Conservation (phyloP, 331 rosid genomes). For the Cydonia oblonga region DNA sequence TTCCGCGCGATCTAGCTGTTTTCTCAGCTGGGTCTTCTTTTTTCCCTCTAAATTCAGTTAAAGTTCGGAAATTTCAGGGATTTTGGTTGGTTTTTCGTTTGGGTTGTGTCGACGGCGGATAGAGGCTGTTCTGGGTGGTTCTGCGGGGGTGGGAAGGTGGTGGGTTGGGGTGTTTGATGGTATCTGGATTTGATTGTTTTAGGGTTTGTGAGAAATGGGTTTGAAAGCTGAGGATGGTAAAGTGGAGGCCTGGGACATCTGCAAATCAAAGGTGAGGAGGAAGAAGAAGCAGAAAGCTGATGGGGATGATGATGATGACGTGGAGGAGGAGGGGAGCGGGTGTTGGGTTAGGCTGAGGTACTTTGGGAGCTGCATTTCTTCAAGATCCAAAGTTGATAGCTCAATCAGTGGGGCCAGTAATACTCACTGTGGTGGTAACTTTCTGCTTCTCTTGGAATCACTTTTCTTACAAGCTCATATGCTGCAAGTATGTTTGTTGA, state of each 20-base stretch:
- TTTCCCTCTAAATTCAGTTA: not conserved
- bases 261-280: slow-evolving; percentile 63
- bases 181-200: slow-evolving; percentile 33
- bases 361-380: slow-evolving; percentile 91
- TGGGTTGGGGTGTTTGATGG: slow-evolving; percentile 33
- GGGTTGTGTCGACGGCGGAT: slow-evolving; percentile 3
- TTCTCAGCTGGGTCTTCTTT: not conserved
- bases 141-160: slow-evolving; percentile 15
- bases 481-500: not conserved
- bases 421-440: slow-evolving; percentile 75
- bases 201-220: slow-evolving; percentile 57
- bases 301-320: slow-evolving; percentile 24
- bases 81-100: slow-evolving; percentile 13
- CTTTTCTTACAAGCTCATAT: slow-evolving; percentile 10
- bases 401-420: slow-evolving; percentile 67
- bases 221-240: slow-evolving; percentile 61
- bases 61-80: slow-evolving; percentile 27
- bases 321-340: slow-evolving; percentile 49
- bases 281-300: slow-evolving; percentile 52
- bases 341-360: slow-evolving; percentile 78
- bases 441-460: slow-evolving; percentile 6
- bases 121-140: slow-evolving; percentile 11
- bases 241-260: slow-evolving; percentile 60
- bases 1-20: slow-evolving; percentile 28
- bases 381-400: slow-evolving; percentile 98